Conservation (phyloP, 305 asterid genomes). For the Plantago coronopus region DNA sequence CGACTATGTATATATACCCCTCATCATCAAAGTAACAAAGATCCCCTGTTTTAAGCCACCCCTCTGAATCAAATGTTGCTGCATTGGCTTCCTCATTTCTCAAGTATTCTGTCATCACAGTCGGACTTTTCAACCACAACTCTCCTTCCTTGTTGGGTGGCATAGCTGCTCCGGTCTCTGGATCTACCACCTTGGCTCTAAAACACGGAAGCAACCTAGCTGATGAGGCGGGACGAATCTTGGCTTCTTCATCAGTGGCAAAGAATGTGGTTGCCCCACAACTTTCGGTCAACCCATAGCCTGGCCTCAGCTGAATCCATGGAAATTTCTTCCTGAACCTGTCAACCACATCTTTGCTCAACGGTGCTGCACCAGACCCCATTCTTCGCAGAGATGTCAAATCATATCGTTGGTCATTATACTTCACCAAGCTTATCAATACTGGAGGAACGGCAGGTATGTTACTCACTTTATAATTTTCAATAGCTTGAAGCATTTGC, state of each 20-base stretch:
- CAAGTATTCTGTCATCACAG: conserved; percentile 73
- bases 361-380: conserved; percentile 84
- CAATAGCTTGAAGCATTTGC: conserved; percentile 63
- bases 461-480: conserved; percentile 51
- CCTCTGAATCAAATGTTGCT: conserved; percentile 65
- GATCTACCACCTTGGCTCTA: conserved; percentile 65
- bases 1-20: conserved; percentile 77
- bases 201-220: conserved; percentile 56
- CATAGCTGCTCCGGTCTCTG: conserved; percentile 42
- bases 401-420: conserved; percentile 34
- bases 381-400: conserved; percentile 57
- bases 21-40: conserved; percentile 77
- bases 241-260: conserved; percentile 45
- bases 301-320: conserved; percentile 70
- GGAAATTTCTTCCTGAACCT: conserved; percentile 65
- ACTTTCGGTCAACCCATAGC: conserved; percentile 76
- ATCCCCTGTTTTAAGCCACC: conserved; percentile 94
- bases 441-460: conserved; percentile 89
- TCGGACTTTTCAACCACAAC: conserved; percentile 66
- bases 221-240: conserved; percentile 54
- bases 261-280: conserved; percentile 69
- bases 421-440: conserved; percentile 65
- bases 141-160: conserved; percentile 70
- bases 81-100: conserved; percentile 63
- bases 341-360: conserved; percentile 63